Percentiles rank a stretch among this genome's conserved stretches.
Evolutionary conservation across 1,284 basidiomycete species (phyloP).

Genomic region (Coriolopsis trogii): DNA sequence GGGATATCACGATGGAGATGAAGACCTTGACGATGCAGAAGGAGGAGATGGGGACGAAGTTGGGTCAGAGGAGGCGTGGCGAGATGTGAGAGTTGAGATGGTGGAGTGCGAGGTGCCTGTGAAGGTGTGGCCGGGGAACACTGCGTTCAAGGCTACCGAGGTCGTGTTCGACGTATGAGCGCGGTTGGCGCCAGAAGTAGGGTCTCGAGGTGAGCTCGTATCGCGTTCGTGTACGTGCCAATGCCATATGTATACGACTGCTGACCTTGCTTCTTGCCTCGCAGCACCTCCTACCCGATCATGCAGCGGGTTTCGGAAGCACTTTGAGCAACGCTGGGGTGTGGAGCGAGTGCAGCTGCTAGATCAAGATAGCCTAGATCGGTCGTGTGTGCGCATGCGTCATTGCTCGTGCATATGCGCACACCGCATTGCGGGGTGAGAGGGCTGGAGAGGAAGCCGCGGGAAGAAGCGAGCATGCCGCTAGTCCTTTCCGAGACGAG

Average conservation of each 20-base stretch:
- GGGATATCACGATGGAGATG: slow-evolving; percentile 62
- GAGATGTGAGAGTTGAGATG: slow-evolving; percentile 69
- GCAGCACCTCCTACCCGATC: neutral
- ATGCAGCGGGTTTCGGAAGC: neutral
- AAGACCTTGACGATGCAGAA: slow-evolving; percentile 37
- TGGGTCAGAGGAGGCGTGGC: slow-evolving; percentile 66
- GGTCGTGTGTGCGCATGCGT: slow-evolving; percentile 2
- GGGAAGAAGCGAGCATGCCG: neutral
- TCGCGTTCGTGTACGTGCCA: neutral
- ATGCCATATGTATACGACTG: neutral
- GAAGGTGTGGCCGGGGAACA: slow-evolving; percentile 85
- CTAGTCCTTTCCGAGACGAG: slow-evolving; percentile 7
- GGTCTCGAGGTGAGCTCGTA: neutral
- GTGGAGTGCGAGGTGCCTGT: slow-evolving; percentile 94
- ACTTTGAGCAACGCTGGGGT: neutral
- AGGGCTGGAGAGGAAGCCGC: neutral
- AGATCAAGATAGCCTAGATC: slow-evolving; percentile 5
- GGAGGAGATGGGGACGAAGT: slow-evolving; percentile 60
- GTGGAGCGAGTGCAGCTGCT: neutral
- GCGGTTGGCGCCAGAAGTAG: slow-evolving; percentile 1
- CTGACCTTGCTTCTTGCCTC: neutral
- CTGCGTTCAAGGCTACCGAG: slow-evolving; percentile 81
- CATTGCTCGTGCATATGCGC: neutral
- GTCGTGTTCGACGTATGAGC: slow-evolving; percentile 74
- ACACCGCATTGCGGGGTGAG: neutral